Conservation (phyloP, 768 basidiomycete genomes). For the Rhodosporidiobolus sp. region DNA sequence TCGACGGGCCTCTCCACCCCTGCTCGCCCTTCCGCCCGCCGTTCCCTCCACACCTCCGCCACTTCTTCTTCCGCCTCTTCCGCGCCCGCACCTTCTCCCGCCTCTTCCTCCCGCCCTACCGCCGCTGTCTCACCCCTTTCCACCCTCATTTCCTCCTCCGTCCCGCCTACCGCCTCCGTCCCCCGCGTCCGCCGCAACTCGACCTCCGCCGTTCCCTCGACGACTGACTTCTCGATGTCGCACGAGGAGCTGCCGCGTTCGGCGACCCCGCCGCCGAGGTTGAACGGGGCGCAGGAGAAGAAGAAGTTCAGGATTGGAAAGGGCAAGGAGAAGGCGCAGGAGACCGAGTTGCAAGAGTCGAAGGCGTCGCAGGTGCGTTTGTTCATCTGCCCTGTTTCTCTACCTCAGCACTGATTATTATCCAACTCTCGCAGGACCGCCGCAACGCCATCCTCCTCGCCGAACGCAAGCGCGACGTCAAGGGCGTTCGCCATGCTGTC, state of each 20-base stretch:
- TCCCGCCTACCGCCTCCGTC: constrained; percentile 5
- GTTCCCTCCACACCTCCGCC: constrained; percentile 18
- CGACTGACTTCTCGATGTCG: background rate
- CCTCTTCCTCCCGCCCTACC: background rate
- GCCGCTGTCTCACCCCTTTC: background rate
- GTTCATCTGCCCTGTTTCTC: background rate
- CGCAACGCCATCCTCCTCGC: constrained; percentile 10
- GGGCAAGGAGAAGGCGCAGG: no score
- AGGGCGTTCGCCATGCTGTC: constrained; percentile 7
- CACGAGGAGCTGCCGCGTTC: background rate
- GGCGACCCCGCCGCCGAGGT: background rate
- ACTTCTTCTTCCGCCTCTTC: background rate
- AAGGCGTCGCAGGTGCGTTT: background rate
- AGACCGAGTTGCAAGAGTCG: no score
- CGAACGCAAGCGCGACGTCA: background rate
- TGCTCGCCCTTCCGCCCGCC: background rate
- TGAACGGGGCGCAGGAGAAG: no score
- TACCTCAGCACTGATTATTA: background rate
- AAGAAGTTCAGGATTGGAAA: no score
- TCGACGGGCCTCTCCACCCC: background rate
- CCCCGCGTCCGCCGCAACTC: constrained; percentile 32
- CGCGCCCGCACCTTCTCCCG: background rate
- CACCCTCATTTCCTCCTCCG: background rate
- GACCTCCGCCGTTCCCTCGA: constrained; percentile 20
- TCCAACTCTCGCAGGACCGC: background rate